Percentiles rank a stretch among this genome's conserved stretches.
Evolutionary conservation across 1,139 yeast genomes (phyloP).

Genomic region (Saccharomyces hybrid): DNA sequence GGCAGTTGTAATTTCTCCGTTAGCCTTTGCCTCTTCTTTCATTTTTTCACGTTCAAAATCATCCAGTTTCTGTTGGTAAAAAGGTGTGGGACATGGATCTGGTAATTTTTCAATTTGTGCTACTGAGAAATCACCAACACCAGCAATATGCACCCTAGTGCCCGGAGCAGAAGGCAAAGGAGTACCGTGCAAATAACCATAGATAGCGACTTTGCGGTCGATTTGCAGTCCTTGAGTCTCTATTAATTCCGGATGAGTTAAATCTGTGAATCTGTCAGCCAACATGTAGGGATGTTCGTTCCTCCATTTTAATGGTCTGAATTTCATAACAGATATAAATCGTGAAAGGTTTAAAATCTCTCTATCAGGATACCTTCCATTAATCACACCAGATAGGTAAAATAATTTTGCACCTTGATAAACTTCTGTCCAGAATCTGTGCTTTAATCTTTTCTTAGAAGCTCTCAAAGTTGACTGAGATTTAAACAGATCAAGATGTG

Average conservation of each 20-base stretch:
- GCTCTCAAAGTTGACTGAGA: slow-evolving; percentile 85
- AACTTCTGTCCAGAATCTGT: slow-evolving; percentile 98
- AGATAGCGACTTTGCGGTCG: slow-evolving; percentile 84
- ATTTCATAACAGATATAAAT: slow-evolving; percentile 94
- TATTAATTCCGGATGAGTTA: slow-evolving; percentile 83
- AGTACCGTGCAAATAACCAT: slow-evolving; percentile 94
- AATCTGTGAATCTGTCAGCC: slow-evolving; percentile 89
- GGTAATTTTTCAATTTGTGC: slow-evolving; percentile 80
- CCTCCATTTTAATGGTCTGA: slow-evolving; percentile 97
- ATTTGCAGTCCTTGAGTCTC: slow-evolving; percentile 66
- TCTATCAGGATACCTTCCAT: slow-evolving; percentile 96
- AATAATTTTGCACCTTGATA: slow-evolving; percentile 96
- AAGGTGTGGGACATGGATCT: slow-evolving; percentile 98
- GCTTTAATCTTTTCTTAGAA: slow-evolving; percentile 84
- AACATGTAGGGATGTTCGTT: slow-evolving; percentile 93
- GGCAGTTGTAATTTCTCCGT: slow-evolving; percentile 39
- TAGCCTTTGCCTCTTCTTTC: slow-evolving; percentile 45
- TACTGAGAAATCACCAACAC: slow-evolving; percentile 83
- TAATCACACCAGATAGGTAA: slow-evolving; percentile 89
- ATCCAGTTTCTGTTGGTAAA: slow-evolving; percentile 75
- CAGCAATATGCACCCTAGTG: slow-evolving; percentile 88
- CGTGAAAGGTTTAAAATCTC: slow-evolving; percentile 88
- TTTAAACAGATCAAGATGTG: slow-evolving; percentile 91
- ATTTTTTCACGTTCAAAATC: slow-evolving; percentile 62
- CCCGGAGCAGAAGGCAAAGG: slow-evolving; percentile 60